Conservation (phyloP, 768 basidiomycete species). For the Mycena metata region DNA sequence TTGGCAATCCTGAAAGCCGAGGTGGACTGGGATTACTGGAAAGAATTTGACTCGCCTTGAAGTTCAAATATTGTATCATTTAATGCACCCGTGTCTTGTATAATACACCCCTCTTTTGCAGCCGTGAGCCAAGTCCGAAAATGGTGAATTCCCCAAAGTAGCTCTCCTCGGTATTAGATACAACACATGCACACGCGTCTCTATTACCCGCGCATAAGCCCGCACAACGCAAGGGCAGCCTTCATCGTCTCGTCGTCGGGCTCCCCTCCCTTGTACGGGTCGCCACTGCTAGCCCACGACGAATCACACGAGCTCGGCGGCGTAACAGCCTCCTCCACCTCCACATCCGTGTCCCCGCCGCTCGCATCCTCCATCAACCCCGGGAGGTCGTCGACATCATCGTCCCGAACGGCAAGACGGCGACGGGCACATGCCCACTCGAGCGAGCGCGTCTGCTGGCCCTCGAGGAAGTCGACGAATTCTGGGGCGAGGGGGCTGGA, state of each 20-base stretch:
- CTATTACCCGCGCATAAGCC: conserved; percentile 48
- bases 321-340: conserved; percentile 72
- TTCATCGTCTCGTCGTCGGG: conserved; percentile 78
- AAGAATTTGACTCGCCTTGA: too few species aligned
- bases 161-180: too few species aligned
- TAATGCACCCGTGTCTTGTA: too few species aligned
- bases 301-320: conserved; percentile 66
- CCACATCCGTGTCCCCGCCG: conserved; percentile 71
- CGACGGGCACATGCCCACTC: conserved; percentile 84
- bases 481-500: conserved; percentile 64
- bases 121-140: too few species aligned
- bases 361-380: conserved; percentile 45
- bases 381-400: conserved; percentile 30
- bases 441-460: conserved; percentile 65
- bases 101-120: too few species aligned
- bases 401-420: conserved; percentile 61
- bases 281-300: conserved; percentile 47
- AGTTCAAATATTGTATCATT: too few species aligned
- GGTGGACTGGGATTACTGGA: too few species aligned
- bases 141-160: too few species aligned
- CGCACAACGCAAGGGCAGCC: conserved; percentile 77
- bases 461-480: conserved; percentile 61
- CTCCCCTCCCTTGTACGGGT: conserved; percentile 21
- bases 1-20: too few species aligned
- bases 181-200: background rate